A percentile compares a stretch with the other conserved stretches of the same genome.
These are phyloP conservation scores for Rubia yunnanensis DNA, from an alignment of 257 asterid genomes.

Conservation along the genomic window DNA sequence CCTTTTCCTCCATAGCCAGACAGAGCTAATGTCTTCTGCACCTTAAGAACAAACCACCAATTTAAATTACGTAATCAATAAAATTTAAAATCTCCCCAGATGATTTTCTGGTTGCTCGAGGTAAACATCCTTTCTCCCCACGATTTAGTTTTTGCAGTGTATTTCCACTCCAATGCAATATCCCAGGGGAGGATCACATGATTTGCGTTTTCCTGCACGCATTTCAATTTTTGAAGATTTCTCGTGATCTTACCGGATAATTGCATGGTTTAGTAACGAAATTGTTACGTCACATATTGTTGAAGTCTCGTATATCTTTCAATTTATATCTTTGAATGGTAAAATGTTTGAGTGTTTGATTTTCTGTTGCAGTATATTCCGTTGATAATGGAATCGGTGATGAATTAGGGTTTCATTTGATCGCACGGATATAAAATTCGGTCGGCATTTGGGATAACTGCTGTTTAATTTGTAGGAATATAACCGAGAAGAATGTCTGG, in stretches of 20 bases:
- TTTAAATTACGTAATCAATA: not conserved
- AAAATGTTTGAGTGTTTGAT: slow-evolving; percentile 1
- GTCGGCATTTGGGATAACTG: not conserved
- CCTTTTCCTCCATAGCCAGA: not conserved
- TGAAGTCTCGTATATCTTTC: not conserved
- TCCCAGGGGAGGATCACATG: not conserved
- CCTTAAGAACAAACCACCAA: not conserved
- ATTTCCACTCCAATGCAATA: not conserved
- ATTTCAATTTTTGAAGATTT: not conserved
- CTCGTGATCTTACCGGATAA: not conserved
- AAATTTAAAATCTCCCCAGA: not conserved
- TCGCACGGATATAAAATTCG: not conserved
- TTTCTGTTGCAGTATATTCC: not conserved
- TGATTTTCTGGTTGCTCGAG: not conserved
- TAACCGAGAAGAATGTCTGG: slow-evolving; percentile 36
- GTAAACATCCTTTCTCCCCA: not conserved
- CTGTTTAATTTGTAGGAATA: slow-evolving; percentile 5
- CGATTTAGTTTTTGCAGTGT: not conserved
- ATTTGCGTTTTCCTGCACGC: not conserved
- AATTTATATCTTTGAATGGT: not conserved
- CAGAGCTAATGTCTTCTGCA: not conserved
- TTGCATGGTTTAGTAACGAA: not conserved
- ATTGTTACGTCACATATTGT: not conserved
- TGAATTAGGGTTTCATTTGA: not conserved
- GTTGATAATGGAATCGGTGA: not conserved